Base-by-base conservation (phyloP, 352 stramenopile species). In the Halophytophthora polymorphica region DNA sequence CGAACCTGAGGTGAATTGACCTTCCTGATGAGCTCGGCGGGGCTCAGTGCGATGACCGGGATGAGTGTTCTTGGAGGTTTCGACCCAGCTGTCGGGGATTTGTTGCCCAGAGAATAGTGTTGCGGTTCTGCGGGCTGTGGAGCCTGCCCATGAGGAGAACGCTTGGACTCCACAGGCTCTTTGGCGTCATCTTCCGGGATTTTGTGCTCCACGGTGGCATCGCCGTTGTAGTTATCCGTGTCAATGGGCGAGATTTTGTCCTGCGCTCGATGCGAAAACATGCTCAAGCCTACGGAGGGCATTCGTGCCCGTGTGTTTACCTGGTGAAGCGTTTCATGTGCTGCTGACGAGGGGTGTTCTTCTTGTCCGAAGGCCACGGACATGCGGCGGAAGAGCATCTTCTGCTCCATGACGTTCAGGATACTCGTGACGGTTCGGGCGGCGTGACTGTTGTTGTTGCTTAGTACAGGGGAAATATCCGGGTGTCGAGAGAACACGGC, bases 1-100 rank as follows among this genome's bases (percentile, higher is more conserved):
- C 45, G 38, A 46, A 35, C 37, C 22, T 47, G 51, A 17, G 66
- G 66, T 25, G 56, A 68, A 5, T 57, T 81, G 12, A 66, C 64
- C 45, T 77, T 87, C 48, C 70, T 72, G n/a, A 83, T 45, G 4
- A 86, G 40, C 47, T 86, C 64, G 15, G 74, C 66, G 5, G 77
- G 67, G 25, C 69, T 74, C 3, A 88, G 39, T 1, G 71, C 66
- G 21, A 84, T 60, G 6, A 80, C 71, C 14, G 69, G 58, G 14
- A 64, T 61, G 21, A 52, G 29, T 35, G 61, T 41, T n/a, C 54
- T 64, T 5, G 50, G 37, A 11, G 8, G 49, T 35, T 55, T 57
- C 23, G 51, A 19, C 0, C 48, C 25, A 25, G 50, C n/a, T n/a
- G 44, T 12, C 42, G 39, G 4, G 15, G n/a, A 18, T 3, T 56